phyloP scores from a whole-genome alignment of 176 grass and related monocot genomes.

The Triticum urartu region DNA sequence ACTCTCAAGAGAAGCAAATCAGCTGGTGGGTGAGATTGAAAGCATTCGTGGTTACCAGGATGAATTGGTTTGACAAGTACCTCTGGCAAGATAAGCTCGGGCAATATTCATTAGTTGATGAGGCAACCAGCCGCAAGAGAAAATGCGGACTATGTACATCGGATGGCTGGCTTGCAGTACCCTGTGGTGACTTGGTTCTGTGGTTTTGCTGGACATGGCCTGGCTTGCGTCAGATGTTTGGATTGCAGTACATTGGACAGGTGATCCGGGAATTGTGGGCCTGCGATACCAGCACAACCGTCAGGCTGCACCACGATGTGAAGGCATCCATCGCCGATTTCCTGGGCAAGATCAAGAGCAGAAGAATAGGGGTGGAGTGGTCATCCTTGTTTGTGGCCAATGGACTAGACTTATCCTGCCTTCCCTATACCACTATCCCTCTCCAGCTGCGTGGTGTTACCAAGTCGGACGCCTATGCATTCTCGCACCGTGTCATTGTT shows the following conservation, averaged over 20 bases:
- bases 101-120: neutral
- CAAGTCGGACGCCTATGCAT: too few species aligned
- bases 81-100: slow-evolving; percentile 1
- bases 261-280: neutral
- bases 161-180: too few species aligned
- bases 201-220: too few species aligned
- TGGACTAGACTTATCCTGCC: neutral
- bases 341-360: neutral
- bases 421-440: neutral
- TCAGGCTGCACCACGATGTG: neutral
- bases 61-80: slow-evolving; percentile 19
- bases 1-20: neutral
- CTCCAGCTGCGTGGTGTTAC: too few species aligned
- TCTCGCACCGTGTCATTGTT: too few species aligned
- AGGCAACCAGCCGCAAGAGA: too few species aligned
- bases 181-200: too few species aligned
- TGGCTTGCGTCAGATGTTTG: neutral
- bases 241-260: neutral
- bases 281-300: neutral
- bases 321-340: slow-evolving; percentile 3
- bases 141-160: too few species aligned
- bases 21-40: slow-evolving; percentile 5
- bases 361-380: neutral
- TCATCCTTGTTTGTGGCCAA: neutral
- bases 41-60: neutral